Conservation (phyloP, 768 basidiomycete species). For the Trametopsis cervina region DNA sequence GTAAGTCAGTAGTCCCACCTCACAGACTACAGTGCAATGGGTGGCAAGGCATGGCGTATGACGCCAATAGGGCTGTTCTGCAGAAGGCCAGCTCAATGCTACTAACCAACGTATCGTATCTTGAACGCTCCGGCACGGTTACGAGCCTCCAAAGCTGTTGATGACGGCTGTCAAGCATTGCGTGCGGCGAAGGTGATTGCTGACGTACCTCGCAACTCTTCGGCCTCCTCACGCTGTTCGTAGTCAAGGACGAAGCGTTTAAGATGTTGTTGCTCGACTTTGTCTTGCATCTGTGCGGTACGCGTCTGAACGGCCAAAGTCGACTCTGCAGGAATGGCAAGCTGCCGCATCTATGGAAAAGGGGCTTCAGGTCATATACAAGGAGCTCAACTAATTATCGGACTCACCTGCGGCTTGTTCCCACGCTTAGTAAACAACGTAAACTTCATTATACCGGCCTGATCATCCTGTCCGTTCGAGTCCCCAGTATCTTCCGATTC, state of each 20-base stretch:
- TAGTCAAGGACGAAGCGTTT: slow-evolving; percentile 93
- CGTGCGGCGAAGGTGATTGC: slow-evolving; percentile 4
- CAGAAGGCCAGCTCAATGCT: not conserved
- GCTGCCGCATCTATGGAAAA: slow-evolving; percentile 82
- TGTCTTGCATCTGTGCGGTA: slow-evolving; percentile 87
- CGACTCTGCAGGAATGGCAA: slow-evolving; percentile 84
- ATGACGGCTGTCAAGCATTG: not conserved
- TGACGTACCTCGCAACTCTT: slow-evolving; percentile 64
- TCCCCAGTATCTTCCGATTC: slow-evolving; percentile 49
- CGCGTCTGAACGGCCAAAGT: slow-evolving; percentile 87
- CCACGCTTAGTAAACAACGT: slow-evolving; percentile 90
- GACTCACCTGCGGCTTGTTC: slow-evolving; percentile 79
- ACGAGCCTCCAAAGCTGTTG: slow-evolving; percentile 59
- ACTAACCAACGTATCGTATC: slow-evolving; percentile 68
- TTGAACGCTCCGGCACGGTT: slow-evolving; percentile 64
- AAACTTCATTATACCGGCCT: slow-evolving; percentile 71
- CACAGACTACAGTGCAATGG: not conserved
- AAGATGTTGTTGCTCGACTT: slow-evolving; percentile 93
- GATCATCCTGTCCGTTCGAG: slow-evolving; percentile 25
- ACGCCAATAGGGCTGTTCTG: not conserved
- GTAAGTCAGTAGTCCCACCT: not conserved
- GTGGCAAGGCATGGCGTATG: not conserved
- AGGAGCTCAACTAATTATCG: no score
- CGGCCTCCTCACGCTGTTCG: slow-evolving; percentile 83
- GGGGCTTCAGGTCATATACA: no score